Evolutionary conservation across 805 yeast genomes (phyloP).

Genomic region (Teunomyces stri): DNA sequence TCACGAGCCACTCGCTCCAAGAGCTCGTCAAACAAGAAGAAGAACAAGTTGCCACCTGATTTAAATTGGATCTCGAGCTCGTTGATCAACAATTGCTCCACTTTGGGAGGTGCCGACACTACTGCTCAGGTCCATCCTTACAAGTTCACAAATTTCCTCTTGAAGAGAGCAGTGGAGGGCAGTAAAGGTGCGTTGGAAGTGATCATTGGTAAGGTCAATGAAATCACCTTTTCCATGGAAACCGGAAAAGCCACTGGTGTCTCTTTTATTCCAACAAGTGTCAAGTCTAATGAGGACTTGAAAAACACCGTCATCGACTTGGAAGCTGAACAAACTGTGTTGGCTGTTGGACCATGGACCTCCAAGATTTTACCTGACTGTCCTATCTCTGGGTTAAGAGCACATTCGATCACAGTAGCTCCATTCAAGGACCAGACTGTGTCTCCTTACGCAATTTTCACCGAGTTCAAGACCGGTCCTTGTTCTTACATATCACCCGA

Average conservation of each 20-base stretch:
- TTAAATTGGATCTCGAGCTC: conserved; percentile 74
- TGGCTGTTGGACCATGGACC: conserved; percentile 97
- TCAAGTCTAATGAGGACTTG: conserved; percentile 20
- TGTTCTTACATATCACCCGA: conserved; percentile 83
- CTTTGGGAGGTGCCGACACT: conserved; percentile 77
- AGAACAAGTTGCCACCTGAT: conserved; percentile 50
- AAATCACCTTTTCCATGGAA: conserved; percentile 58
- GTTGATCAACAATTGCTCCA: conserved; percentile 69
- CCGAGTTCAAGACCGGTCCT: conserved; percentile 76
- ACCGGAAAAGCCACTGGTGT: conserved; percentile 72
- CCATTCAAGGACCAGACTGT: conserved; percentile 71
- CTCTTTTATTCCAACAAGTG: conserved; percentile 51
- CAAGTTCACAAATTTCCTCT: conserved; percentile 80
- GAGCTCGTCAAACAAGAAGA: not conserved
- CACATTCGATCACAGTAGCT: conserved; percentile 89
- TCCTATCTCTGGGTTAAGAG: conserved; percentile 90
- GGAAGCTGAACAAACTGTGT: conserved; percentile 71
- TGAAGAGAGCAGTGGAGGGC: conserved; percentile 71
- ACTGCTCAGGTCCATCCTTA: conserved; percentile 98
- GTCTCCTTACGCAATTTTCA: conserved; percentile 91
- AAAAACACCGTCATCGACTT: conserved; percentile 42
- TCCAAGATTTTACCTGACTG: conserved; percentile 86
- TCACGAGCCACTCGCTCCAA: conserved; percentile 28
- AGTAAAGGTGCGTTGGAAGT: conserved; percentile 76
- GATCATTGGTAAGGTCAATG: conserved; percentile 78